Evolutionary conservation across 1,284 basidiomycete genomes (phyloP), one percentile per base, ranked within the genome.

Genomic region (Hypsizygus ulmarius): DNA sequence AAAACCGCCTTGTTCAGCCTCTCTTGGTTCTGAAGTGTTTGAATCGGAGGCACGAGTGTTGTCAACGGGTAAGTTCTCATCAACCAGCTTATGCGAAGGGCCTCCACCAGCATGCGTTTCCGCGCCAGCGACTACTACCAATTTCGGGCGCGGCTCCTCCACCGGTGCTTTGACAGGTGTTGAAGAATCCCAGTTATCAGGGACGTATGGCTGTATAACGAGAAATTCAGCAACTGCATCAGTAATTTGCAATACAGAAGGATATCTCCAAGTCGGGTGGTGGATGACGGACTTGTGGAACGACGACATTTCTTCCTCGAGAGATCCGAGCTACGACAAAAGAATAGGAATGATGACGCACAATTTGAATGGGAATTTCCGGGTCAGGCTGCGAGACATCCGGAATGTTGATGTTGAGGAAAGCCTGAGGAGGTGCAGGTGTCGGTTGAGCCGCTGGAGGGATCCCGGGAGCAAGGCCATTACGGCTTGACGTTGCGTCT

Each of bases 61-160:
- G 39, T 64, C 63, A 25, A 42, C 27, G 15, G 47, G 19, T 36
- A 50, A 48, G 40, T 56, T 50, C 39, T 59, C 62, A 30, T 72
- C 67, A 58, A 81, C 72, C 16, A 84, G 69, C 52, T 77, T 81
- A 59, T 86, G 75, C 1, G 79, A 78, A 14, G 85, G 86, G 3
- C 85, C 85, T 30, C 81, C 84, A 49, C 72, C 79, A 30, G 69
- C 72, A 59, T 85, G 80, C 0, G 84, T 87, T 16, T 74, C 73
- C 3, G 78, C 73, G 5, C 84, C 84, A 11, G 82, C 81, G 32
- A 90, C 79, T 37, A 91, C 82, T 35, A 90, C 69, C 44, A 94
- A 68, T 63, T 86, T 90, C 28, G 89, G 88, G 12, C 71, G 61
- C 2, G 59, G 59, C 15, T 61, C 60, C 43, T 68, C 54, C 3